Conservation (phyloP, 331 rosid genomes). For the Malus hybrid region DNA sequence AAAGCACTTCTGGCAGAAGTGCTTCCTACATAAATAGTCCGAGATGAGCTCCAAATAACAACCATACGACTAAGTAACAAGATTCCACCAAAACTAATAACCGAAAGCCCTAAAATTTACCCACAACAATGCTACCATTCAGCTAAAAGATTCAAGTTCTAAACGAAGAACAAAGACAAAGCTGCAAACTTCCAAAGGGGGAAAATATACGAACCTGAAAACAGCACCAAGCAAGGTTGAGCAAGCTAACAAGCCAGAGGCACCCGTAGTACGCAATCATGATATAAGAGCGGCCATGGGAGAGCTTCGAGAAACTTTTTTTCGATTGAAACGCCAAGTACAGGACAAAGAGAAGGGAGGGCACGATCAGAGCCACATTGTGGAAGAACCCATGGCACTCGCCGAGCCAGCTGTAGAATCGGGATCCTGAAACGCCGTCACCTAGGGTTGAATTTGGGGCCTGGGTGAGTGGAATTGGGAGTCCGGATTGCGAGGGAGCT, state of each 20-base stretch:
- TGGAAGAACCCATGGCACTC: constrained; percentile 67
- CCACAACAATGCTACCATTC: neutral
- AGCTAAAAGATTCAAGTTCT: neutral
- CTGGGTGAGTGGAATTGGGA: constrained; percentile 19
- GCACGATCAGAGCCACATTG: constrained; percentile 29
- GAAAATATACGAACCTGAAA: constrained; percentile 46
- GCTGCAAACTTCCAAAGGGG: neutral
- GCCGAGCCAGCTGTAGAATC: constrained; percentile 38
- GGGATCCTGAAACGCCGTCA: constrained; percentile 19
- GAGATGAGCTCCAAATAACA: neutral
- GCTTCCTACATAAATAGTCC: neutral
- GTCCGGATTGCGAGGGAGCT: constrained; percentile 32
- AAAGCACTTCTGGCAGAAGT: neutral
- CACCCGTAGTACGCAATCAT: constrained; percentile 42
- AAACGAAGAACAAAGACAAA: neutral
- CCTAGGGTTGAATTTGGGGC: constrained; percentile 21
- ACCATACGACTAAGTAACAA: neutral
- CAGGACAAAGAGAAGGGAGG: constrained; percentile 33
- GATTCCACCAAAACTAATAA: neutral
- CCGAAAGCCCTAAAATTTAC: neutral
- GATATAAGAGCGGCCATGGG: constrained; percentile 47
- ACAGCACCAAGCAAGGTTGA: constrained; percentile 66
- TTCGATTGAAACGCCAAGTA: constrained; percentile 44
- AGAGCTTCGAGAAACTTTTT: constrained; percentile 41
- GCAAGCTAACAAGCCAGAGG: constrained; percentile 52